These are phyloP conservation scores for Rhizomucor pusillus DNA, from an alignment of 371 early-diverging fungal genomes.

Conservation along the genomic window DNA sequence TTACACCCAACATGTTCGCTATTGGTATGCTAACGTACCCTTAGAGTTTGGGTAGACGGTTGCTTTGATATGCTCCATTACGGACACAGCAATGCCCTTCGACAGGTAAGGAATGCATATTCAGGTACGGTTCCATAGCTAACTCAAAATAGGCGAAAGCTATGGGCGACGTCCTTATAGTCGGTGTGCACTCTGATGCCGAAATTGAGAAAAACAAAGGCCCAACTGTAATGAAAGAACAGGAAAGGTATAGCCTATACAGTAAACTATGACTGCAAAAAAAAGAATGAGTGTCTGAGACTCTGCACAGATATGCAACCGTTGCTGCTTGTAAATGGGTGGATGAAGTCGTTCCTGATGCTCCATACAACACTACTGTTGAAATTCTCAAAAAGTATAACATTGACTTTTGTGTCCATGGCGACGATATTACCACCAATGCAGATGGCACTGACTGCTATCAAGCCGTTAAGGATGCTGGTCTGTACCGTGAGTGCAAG, in stretches of 20 bases:
- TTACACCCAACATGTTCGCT: background rate
- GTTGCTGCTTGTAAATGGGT: slow-evolving; percentile 97
- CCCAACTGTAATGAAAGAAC: slow-evolving; percentile 94
- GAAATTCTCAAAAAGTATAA: slow-evolving; percentile 80
- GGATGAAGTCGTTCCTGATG: slow-evolving; percentile 89
- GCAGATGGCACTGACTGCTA: slow-evolving; percentile 97
- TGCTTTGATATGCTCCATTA: slow-evolving; percentile 97
- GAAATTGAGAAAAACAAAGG: slow-evolving; percentile 93
- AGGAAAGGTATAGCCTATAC: slow-evolving; percentile 81
- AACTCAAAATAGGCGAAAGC: slow-evolving; percentile 69
- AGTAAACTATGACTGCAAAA: background rate
- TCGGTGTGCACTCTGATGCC: slow-evolving; percentile 94
- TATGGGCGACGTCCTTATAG: slow-evolving; percentile 92
- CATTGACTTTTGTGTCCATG: slow-evolving; percentile 93
- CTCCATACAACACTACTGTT: slow-evolving; percentile 90
- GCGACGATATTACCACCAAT: slow-evolving; percentile 93
- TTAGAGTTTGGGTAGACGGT: slow-evolving; percentile 85
- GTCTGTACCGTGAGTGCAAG: slow-evolving; percentile 91
- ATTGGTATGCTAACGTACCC: background rate
- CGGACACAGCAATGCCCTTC: slow-evolving; percentile 95
- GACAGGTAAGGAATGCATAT: slow-evolving; percentile 66
- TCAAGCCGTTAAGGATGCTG: slow-evolving; percentile 90
- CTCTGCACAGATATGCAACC: slow-evolving; percentile 73
- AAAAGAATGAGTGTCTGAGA: background rate
- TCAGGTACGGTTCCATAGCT: background rate